Evolutionary conservation across 148 eudicot species (phyloP).

Genomic region (Cornus florida): DNA sequence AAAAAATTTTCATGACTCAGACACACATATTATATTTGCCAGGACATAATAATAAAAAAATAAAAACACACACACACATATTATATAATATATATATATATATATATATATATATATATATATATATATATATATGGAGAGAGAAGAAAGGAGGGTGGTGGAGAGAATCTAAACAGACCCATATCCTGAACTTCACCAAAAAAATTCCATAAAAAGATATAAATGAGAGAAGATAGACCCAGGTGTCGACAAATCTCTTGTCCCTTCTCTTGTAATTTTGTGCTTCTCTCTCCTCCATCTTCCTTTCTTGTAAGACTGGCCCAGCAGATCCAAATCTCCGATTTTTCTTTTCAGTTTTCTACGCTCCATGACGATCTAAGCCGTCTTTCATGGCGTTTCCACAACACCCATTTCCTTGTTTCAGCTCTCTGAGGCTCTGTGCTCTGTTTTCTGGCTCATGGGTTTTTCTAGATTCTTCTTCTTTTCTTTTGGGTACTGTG

Average conservation of each 20-base stretch:
- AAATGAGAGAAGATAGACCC: conserved; percentile 16
- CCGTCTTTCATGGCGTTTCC: conserved; percentile 13
- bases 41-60: too few relatives aligned
- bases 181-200: neutral
- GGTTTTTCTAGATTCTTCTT: neutral
- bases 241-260: conserved; percentile 15
- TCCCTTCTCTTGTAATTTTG: conserved; percentile 23
- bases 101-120: neutral
- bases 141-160: conserved; percentile 7
- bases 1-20: too few relatives aligned
- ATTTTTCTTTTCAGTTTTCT: neutral
- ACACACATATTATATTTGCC: too few relatives aligned
- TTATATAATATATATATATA: too few relatives aligned
- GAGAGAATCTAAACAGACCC: conserved; percentile 18
- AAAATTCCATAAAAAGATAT: conserved; percentile 11
- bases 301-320: conserved; percentile 2
- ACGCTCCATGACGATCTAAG: conserved; percentile 8
- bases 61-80: too few relatives aligned
- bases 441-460: neutral
- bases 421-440: conserved; percentile 4
- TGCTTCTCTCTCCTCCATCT: conserved; percentile 1
- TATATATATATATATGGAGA: neutral
- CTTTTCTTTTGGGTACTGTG: neutral
- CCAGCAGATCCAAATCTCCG: conserved; percentile 20
- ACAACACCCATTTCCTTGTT: conserved; percentile 2